A percentile compares a stretch with the other conserved stretches of the same genome.
phyloP scores from a whole-genome alignment of 352 stramenopile genomes.

The Pythium phragmiticola region DNA sequence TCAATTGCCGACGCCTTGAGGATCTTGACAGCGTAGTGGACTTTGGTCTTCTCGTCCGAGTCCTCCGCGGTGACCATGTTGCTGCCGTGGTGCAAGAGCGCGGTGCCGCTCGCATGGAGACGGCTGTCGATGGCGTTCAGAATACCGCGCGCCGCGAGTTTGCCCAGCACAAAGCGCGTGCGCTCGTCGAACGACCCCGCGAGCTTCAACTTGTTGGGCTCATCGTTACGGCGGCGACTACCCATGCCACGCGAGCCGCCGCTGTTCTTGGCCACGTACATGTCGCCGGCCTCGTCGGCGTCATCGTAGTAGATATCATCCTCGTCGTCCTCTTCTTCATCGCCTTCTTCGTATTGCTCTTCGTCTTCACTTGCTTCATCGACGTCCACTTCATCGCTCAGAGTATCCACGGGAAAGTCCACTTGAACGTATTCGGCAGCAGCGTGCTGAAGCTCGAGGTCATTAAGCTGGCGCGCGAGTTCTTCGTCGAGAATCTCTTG shows the following conservation, averaged over 20 bases:
- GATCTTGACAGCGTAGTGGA: conserved; percentile 74
- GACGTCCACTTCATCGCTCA: not conserved
- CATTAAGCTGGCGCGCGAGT: conserved; percentile 41
- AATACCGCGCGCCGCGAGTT: conserved; percentile 22
- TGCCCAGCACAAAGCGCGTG: conserved; percentile 21
- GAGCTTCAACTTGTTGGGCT: conserved; percentile 11
- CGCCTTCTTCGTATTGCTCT: not conserved
- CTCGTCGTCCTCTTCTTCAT: conserved; percentile 6
- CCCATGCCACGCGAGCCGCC: conserved; percentile 1
- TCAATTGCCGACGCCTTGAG: conserved; percentile 65
- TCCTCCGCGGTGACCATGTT: conserved; percentile 37
- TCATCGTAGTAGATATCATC: conserved; percentile 21
- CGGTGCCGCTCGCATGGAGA: conserved; percentile 51
- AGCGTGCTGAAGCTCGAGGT: conserved; percentile 29
- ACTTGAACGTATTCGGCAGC: not conserved
- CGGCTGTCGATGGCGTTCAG: conserved; percentile 42
- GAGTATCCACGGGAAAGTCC: not conserved
- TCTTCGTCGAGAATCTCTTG: conserved; percentile 75
- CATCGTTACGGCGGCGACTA: conserved; percentile 6
- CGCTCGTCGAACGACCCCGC: conserved; percentile 23
- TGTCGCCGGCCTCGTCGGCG: conserved; percentile 26
- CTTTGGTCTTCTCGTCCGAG: conserved; percentile 38
- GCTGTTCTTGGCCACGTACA: conserved; percentile 20
- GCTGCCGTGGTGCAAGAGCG: conserved; percentile 54
- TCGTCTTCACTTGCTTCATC: not conserved